Base-by-base conservation (phyloP, 768 basidiomycete species). In the Mycena galericulata region DNA sequence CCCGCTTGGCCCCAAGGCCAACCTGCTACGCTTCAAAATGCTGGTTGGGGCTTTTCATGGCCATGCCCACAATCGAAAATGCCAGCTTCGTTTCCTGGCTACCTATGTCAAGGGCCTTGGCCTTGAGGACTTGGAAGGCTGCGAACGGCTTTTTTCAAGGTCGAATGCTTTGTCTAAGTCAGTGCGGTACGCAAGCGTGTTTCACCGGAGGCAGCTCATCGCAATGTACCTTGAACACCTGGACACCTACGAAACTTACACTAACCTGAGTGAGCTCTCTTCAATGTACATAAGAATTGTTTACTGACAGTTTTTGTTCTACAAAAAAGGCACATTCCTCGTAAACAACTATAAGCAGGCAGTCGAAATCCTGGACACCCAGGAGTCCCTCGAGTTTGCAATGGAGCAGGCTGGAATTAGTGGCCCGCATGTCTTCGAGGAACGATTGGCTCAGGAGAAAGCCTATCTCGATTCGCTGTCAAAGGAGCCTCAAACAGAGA, bases 121-220 rank as follows among this genome's bases (percentile, higher is more conserved):
- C 14, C 36, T 73, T 1, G 72, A 73, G 43, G 61, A 72, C n/a
- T 47, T 66, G 4, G 70, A 72, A 49, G 50, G 50, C 36, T 65
- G 62, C 22, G 72, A 70, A 40, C 18, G 69, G 2, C 24, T 20
- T 6, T 72, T 72, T n/a, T 66, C 68, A 27, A 62, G 54, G 36
- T 62, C 71, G 0, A 72, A 72, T 36, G 60, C 34, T 3, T 40
- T 69, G 7, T 64, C 69, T 24, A 36, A 43, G 41, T 50, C 57
- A 15, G 49, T 67, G 49, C 40, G 69, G 17, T 41, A 54, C 11
- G 59, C 65, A 4, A 50, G 49, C 15, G 38, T 34, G 3, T 70
- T 70, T 51, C 69, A 70, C 32, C 64, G 69, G 24, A n/a, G 26
- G 15, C 45, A 47, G 27, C 49, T 40, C 12, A 67, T 70, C 34